Evolutionary conservation across 768 basidiomycete genomes (phyloP).

Genomic region (Auriscalpium microsporum): DNA sequence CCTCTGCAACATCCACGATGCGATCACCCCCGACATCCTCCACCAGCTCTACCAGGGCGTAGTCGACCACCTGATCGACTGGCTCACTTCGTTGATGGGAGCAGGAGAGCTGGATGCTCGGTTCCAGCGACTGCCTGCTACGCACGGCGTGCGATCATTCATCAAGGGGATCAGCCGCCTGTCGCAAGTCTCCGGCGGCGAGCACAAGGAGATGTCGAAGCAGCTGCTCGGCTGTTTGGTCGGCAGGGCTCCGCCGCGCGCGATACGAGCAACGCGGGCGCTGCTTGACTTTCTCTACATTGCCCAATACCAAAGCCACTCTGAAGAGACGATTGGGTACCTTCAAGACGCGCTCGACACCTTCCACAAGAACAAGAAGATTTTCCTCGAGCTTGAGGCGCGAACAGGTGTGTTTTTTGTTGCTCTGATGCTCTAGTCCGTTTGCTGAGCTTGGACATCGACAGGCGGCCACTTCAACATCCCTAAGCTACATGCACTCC

Average conservation of each 20-base stretch:
- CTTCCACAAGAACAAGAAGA: slow-evolving; percentile 31
- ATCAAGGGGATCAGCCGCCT: neutral
- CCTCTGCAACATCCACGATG: slow-evolving; percentile 9
- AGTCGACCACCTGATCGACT: slow-evolving; percentile 6
- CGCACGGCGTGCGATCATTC: neutral
- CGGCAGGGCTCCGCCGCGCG: neutral
- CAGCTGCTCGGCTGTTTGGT: neutral
- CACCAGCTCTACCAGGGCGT: slow-evolving; percentile 16
- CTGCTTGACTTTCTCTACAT: slow-evolving; percentile 31
- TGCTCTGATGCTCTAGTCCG: neutral
- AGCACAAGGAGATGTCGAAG: neutral
- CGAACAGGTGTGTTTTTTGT: slow-evolving; percentile 21
- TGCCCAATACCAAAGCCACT: slow-evolving; percentile 27
- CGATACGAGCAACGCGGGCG: neutral
- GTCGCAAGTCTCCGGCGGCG: neutral
- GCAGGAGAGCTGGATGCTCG: neutral
- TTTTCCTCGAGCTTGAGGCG: slow-evolving; percentile 26
- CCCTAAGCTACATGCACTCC: slow-evolving; percentile 10
- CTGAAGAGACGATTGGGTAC: slow-evolving; percentile 19
- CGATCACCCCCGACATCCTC: slow-evolving; percentile 14
- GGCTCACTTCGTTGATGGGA: neutral
- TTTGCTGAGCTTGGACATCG: neutral
- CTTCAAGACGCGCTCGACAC: slow-evolving; percentile 20
- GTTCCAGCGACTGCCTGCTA: neutral
- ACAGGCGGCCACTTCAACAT: slow-evolving; percentile 4